phyloP scores from a whole-genome alignment of 768 basidiomycete genomes.

The Sarcodon aspratus region DNA sequence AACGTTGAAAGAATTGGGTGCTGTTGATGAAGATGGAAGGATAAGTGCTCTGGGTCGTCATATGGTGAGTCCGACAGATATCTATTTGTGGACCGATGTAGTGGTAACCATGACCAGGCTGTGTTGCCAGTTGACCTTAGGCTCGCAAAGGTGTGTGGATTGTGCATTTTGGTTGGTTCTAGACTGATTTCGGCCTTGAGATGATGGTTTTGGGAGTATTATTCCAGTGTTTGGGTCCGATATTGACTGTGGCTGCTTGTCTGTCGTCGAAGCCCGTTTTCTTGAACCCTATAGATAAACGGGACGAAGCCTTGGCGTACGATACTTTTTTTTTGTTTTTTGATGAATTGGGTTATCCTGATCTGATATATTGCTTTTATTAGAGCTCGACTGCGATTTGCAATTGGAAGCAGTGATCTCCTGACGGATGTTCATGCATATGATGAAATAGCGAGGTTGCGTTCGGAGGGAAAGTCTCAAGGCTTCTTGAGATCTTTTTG shows the following conservation, averaged over 20 bases:
- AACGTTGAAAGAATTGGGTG: conserved; percentile 67
- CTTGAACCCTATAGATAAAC: conserved; percentile 66
- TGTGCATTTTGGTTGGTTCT: neutral
- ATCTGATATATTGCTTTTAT: neutral
- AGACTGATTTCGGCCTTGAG: conserved; percentile 19
- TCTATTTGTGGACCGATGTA: neutral
- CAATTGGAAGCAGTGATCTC: conserved; percentile 68
- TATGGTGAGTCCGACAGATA: conserved; percentile 34
- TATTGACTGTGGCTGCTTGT: conserved; percentile 72
- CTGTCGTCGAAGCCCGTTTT: conserved; percentile 88
- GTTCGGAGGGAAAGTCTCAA: conserved; percentile 36
- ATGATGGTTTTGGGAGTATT: conserved; percentile 82
- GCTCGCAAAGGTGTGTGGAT: conserved; percentile 57
- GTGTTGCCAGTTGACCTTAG: conserved; percentile 83
- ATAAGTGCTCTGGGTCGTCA: conserved; percentile 79
- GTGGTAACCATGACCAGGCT: conserved; percentile 29
- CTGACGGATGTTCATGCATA: conserved; percentile 76
- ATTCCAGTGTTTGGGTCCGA: conserved; percentile 74
- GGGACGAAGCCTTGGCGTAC: conserved; percentile 69
- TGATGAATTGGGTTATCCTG: neutral
- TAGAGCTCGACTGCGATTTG: conserved; percentile 67
- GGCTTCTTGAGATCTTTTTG: conserved; percentile 46
- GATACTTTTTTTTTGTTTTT: conserved; percentile 10
- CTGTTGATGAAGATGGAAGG: conserved; percentile 48
- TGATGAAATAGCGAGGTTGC: conserved; percentile 43